phyloP scores from a whole-genome alignment of 1,139 yeast species.

The Candida gigantensis region DNA sequence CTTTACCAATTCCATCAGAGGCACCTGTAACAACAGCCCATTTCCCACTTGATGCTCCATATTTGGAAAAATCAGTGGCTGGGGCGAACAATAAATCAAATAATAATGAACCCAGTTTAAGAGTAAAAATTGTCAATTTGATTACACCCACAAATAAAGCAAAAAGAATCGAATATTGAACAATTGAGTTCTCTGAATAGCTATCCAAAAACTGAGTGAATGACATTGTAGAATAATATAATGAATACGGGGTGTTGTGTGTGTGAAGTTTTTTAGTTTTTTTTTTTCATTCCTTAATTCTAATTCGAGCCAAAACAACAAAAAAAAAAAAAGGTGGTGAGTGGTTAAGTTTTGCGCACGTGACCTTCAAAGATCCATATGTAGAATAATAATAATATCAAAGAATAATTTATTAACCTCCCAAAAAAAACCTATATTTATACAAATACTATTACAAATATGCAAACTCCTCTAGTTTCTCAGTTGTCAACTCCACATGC shows the following conservation, averaged over 20 bases:
- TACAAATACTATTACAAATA: slow-evolving; percentile 22
- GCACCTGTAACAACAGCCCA: slow-evolving; percentile 98
- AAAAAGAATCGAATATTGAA: slow-evolving; percentile 28
- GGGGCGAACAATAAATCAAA: slow-evolving; percentile 67
- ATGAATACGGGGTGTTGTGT: not conserved
- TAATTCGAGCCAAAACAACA: too few species aligned
- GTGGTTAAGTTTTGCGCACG: too few species aligned
- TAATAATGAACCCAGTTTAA: slow-evolving; percentile 45
- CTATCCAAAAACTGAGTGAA: slow-evolving; percentile 17
- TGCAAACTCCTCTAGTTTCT: slow-evolving; percentile 45
- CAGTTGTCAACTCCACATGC: slow-evolving; percentile 39
- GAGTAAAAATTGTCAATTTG: slow-evolving; percentile 42
- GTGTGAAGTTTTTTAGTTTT: not conserved
- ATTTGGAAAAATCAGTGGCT: slow-evolving; percentile 59
- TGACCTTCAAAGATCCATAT: too few species aligned
- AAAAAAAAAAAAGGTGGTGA: too few species aligned
- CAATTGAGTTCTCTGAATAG: slow-evolving; percentile 19
- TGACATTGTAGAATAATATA: slow-evolving; percentile 15
- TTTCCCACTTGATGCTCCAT: slow-evolving; percentile 62
- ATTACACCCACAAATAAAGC: slow-evolving; percentile 53
- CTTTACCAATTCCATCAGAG: slow-evolving; percentile 96
- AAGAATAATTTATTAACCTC: too few species aligned
- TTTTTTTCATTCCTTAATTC: not conserved
- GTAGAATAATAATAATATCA: too few species aligned
- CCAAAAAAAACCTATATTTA: too few species aligned